Evolutionary conservation across 257 asterid genomes (phyloP), one percentile per base, ranked within the genome.

Genomic region (Scutellaria baicalensis): DNA sequence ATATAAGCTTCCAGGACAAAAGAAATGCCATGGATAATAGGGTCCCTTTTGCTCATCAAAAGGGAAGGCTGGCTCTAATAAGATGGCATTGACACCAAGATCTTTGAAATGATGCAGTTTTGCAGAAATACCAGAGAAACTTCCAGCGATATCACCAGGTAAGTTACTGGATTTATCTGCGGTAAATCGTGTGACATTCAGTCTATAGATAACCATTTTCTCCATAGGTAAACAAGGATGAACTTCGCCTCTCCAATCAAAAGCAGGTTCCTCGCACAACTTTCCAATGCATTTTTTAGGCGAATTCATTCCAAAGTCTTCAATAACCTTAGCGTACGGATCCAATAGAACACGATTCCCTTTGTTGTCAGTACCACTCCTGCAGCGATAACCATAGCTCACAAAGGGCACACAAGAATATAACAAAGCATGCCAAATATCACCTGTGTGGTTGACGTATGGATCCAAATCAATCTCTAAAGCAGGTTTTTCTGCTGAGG

Each of bases 381-480:
- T 84, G 85, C 92, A 89, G 20, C 92, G 84, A 74, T 91, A 94
- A 69, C 97, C 97, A 72, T 91, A 94, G 64, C 81, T 79, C 72
- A 79, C 83, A 74, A 84, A 91, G 55, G 84, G 85, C 78, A 73
- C 27, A 18, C 83, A 68, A 73, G 81, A 56, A 60, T 86, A 81
- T 9, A 91, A 9, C 69, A 79, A 80, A 48, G 85, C 93, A 83
- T 94, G 99, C 97, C 99, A 94, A 70, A 94, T 78, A 77, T 86
- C 80, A 62, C 97, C 97, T 1, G 96, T 58, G 21, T 86, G 92
- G 64, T 94, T 91, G 62, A 89, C 82, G 64, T 89, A 87, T 10
- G 96, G 93, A 81, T 94, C 99, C 73, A 94, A 87, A 77, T 94
- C 96, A 80, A 94, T 88, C 86, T 94, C 97, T 77, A 91, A 59